phyloP scores from a whole-genome alignment of 208 protist species.

The Porcisia hertigi region DNA sequence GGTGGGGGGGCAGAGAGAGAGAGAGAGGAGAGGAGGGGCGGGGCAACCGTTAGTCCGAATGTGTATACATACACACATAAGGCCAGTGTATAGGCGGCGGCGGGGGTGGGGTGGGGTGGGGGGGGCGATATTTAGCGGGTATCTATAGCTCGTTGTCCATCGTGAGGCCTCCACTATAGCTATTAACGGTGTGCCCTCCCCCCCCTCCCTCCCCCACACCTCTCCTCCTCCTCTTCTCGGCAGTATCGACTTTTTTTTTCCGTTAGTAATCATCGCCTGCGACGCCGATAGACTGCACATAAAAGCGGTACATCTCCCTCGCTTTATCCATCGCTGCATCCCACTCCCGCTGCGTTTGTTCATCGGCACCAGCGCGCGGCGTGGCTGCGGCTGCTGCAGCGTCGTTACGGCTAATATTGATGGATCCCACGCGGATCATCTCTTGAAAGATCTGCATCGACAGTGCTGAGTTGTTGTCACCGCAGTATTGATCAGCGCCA shows the following conservation, averaged over 20 bases:
- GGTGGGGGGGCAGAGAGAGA: too few species aligned
- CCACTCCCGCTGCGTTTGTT: conserved; percentile 42
- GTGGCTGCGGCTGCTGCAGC: neutral
- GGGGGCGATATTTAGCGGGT: too few species aligned
- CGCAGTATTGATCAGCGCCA: neutral
- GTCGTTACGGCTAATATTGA: conserved; percentile 7
- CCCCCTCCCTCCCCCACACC: neutral
- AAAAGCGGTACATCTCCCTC: conserved; percentile 59
- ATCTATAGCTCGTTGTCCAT: too few species aligned
- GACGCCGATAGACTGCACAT: conserved; percentile 20
- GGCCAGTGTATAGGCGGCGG: too few species aligned
- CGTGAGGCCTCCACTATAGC: too few species aligned
- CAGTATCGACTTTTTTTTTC: too few species aligned
- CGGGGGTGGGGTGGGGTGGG: too few species aligned
- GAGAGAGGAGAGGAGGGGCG: too few species aligned
- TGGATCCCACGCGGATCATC: conserved; percentile 38
- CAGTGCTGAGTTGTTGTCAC: conserved; percentile 3
- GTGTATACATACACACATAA: too few species aligned
- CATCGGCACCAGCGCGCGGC: conserved; percentile 7
- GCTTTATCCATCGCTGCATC: conserved; percentile 45
- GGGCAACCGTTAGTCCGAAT: too few species aligned
- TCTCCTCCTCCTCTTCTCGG: neutral
- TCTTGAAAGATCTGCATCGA: conserved; percentile 37
- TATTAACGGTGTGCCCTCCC: too few species aligned
- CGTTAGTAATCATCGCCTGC: neutral